Conservation (phyloP, 2,329 filamentous ascomycete species). For the Tolypocladium sp. region DNA sequence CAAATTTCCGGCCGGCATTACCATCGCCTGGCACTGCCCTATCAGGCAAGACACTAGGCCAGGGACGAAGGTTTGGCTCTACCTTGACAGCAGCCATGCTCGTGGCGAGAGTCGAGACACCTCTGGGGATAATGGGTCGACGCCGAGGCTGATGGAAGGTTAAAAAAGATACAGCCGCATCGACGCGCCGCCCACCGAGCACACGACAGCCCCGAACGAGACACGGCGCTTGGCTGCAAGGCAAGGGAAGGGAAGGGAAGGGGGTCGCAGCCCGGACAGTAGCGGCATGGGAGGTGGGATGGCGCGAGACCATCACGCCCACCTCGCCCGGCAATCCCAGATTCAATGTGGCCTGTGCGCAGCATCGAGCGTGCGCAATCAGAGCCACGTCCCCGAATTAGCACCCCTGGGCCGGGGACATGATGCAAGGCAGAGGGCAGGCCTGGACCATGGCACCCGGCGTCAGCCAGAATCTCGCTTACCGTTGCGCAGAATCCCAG, state of each 20-base stretch:
- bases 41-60: not conserved
- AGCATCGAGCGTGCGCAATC: not conserved
- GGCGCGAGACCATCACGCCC: not conserved
- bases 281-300: not conserved
- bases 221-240: not conserved
- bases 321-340: conserved; percentile 4
- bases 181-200: not conserved
- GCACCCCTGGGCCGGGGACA: not conserved
- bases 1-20: not conserved
- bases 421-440: not conserved
- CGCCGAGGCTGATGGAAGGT: not conserved
- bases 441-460: not conserved
- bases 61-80: not conserved
- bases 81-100: not conserved
- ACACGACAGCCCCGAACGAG: not conserved
- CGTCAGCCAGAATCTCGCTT: conserved; percentile 2
- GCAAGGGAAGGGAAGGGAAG: not conserved
- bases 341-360: conserved; percentile 9
- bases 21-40: not conserved
- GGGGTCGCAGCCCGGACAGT: not conserved
- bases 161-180: not conserved
- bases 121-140: not conserved
- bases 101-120: not conserved
- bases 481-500: conserved; percentile 1
- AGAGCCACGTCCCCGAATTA: not conserved